A percentile compares a stretch with the other conserved stretches of the same genome.
Evolutionary conservation across 768 basidiomycete genomes (phyloP).

Genomic region (Russula sp.): DNA sequence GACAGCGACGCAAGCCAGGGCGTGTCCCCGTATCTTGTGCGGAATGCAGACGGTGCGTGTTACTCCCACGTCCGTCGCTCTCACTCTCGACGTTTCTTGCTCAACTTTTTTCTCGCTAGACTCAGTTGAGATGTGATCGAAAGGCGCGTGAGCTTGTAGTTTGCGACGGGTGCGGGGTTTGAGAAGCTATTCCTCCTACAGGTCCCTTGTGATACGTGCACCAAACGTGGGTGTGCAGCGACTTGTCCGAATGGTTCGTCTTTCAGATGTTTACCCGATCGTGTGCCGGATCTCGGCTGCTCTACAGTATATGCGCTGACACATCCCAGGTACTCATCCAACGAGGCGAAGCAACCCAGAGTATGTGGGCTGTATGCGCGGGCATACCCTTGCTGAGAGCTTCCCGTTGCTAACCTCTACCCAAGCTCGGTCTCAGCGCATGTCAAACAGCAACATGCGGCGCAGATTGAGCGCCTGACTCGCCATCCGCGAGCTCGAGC

Average conservation of each 20-base stretch:
- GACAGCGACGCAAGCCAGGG: constrained; percentile 31
- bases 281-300: constrained; percentile 1
- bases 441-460: constrained; percentile 54
- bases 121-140: constrained; percentile 63
- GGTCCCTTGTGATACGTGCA: constrained; percentile 79
- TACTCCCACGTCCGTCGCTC: background rate
- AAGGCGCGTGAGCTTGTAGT: constrained; percentile 43
- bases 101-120: constrained; percentile 33
- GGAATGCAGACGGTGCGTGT: constrained; percentile 41
- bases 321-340: constrained; percentile 47
- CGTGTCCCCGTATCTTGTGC: constrained; percentile 36
- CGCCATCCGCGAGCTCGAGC: constrained; percentile 26
- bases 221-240: constrained; percentile 66
- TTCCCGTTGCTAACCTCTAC: background rate
- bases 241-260: constrained; percentile 72
- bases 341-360: constrained; percentile 58
- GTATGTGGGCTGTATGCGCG: constrained; percentile 33
- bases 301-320: constrained; percentile 4
- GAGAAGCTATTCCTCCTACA: constrained; percentile 32
- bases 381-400: too few relatives aligned
- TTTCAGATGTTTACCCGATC: background rate
- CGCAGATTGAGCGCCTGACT: constrained; percentile 25
- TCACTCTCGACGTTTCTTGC: too few relatives aligned
- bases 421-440: constrained; percentile 58
- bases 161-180: constrained; percentile 3